Base-by-base conservation (phyloP, 495 filamentous ascomycete species). In the Penicillium tannophilum region DNA sequence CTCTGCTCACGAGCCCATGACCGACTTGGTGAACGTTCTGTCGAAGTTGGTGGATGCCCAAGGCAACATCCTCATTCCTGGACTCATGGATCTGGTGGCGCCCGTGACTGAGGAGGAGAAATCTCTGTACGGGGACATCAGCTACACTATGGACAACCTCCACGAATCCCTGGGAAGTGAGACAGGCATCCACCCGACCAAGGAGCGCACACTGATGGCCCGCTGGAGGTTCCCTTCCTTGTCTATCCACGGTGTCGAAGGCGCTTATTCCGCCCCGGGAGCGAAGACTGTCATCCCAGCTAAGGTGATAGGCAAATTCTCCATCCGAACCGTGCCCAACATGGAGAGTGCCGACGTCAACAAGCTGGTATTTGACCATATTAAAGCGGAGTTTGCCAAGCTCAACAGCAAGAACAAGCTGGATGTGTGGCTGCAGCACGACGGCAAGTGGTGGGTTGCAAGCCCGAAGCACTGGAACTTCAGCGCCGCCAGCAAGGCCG, bases 381-480 rank as follows among this genome's bases (percentile, higher is more conserved):
- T 98, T 60, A 80, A 91, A 63, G 79, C 86, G 24, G 85, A 86
- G 51, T 97, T 95, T 69, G 84, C 88, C 59, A 91, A 90, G 73
- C 82, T 97, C 41, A 82, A 82, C 55, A 91, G 87, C 73, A 98
- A 99, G 79, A 99, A 99, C 77, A 92, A 78, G 23, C 72, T 95
- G 67, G 90, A 91, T 63, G 86, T 90, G 20, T 85, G 79, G 60
- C 81, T 93, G 17, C 84, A 90, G 72, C 95, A 99, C 76, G 85
- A 86, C 52, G 94, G 94, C 33, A 97, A 96, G 71, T 99, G 94
- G 94, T 99, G 94, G 94, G 92, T 96, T 26, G 90, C 95, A 20
- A 90, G 86, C 65, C 95, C 94, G 12, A 93, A 94, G 71, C 94
- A 98, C 81, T 97, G 93, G 92, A 99, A 98, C 81, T 99, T 97